Evolutionary conservation across 1,284 basidiomycete species (phyloP).

Genomic region (Pseudozyma sp.): DNA sequence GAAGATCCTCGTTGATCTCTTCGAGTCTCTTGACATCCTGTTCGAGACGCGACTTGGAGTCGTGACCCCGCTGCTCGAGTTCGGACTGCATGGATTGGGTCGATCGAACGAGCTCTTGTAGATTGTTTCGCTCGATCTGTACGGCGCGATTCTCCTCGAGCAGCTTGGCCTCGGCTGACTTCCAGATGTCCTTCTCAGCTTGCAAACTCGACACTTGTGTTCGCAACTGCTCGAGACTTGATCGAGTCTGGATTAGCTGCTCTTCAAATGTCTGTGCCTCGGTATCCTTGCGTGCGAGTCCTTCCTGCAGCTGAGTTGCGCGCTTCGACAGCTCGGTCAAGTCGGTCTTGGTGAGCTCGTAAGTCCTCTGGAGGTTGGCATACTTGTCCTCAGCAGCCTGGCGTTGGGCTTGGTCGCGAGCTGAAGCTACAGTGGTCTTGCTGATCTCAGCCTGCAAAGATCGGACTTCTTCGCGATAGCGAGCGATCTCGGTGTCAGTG

Average conservation of each 20-base stretch:
- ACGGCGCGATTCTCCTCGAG: conserved; percentile 85
- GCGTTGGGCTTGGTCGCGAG: conserved; percentile 59
- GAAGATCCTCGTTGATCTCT: conserved; percentile 77
- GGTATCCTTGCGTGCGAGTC: conserved; percentile 70
- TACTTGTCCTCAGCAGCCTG: conserved; percentile 70
- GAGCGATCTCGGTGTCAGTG: conserved; percentile 78
- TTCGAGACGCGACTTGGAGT: conserved; percentile 83
- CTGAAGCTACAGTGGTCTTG: conserved; percentile 71
- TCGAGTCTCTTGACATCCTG: conserved; percentile 79
- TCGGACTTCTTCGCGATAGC: conserved; percentile 80
- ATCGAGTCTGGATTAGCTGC: conserved; percentile 72
- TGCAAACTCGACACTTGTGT: conserved; percentile 86
- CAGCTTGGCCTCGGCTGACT: conserved; percentile 70
- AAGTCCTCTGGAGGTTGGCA: conserved; percentile 55
- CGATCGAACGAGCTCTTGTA: conserved; percentile 86
- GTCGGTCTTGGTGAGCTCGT: conserved; percentile 65
- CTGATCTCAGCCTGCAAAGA: conserved; percentile 73
- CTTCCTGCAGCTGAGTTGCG: conserved; percentile 68
- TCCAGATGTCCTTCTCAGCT: conserved; percentile 80
- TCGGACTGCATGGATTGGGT: conserved; percentile 90
- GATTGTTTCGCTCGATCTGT: conserved; percentile 81
- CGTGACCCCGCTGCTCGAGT: conserved; percentile 82
- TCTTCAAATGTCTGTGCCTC: conserved; percentile 72
- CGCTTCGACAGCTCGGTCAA: conserved; percentile 66
- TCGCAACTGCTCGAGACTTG: conserved; percentile 70